Evolutionary conservation across 805 yeast species (phyloP).

Genomic region (Cyberlindnera americana): DNA sequence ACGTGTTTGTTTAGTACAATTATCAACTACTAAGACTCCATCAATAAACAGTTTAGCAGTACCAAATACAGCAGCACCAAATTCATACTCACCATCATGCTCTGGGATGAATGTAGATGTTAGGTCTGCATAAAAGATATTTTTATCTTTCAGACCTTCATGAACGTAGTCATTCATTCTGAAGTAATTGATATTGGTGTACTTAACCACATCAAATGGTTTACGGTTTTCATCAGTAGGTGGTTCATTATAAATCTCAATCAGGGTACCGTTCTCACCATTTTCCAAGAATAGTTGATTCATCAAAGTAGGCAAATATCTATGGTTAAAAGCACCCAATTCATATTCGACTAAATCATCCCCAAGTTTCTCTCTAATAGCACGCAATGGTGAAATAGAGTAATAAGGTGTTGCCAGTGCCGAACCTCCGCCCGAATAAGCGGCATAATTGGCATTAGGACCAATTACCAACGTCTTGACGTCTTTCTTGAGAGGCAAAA

Average conservation of each 20-base stretch:
- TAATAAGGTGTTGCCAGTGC: conserved; percentile 49
- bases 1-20: conserved; percentile 43
- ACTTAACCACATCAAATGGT: conserved; percentile 28
- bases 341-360: conserved; percentile 23
- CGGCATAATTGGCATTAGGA: conserved; percentile 50
- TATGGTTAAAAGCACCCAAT: conserved; percentile 36
- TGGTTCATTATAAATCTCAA: conserved; percentile 25
- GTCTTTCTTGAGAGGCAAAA: conserved; percentile 45
- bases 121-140: conserved; percentile 41
- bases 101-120: conserved; percentile 44
- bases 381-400: conserved; percentile 45
- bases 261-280: conserved; percentile 23
- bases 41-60: conserved; percentile 52
- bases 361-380: conserved; percentile 32
- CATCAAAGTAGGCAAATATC: conserved; percentile 30
- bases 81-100: conserved; percentile 41
- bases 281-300: conserved; percentile 13
- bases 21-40: conserved; percentile 48
- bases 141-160: conserved; percentile 18
- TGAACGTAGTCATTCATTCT: conserved; percentile 27
- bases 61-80: conserved; percentile 53
- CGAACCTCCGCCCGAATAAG: conserved; percentile 61
- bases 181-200: conserved; percentile 20
- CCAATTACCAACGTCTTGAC: conserved; percentile 52
- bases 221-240: conserved; percentile 19